Evolutionary conservation across 306 rosid species (phyloP), one percentile per base, ranked within the genome.

Genomic region (Corylus heterophylla): DNA sequence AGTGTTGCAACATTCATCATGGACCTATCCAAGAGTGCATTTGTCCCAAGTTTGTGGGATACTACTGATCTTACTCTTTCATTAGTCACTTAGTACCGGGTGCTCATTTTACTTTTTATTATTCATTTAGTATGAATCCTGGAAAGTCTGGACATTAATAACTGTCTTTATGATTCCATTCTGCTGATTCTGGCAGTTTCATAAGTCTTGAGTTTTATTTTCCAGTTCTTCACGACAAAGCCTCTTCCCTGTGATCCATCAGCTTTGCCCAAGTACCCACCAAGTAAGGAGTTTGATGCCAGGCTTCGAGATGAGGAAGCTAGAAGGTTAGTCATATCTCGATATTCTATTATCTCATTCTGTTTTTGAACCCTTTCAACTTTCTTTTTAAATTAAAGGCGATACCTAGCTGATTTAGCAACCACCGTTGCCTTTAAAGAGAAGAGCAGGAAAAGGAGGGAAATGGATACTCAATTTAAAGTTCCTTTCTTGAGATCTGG

Each of bases 271-370:
- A 89, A 87, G 80, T 90, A 90, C 76, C 93, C 94, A 61, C 97
- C 98, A 0, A 90, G 92, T 88, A 94, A 94, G 89, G 98, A 94
- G 89, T 86, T 92, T 74, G 93, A 90, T 90, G 91, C 83, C 71
- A 90, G 87, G 83, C 81, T 85, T 73, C 89, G 89, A 63, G 89
- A 94, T 1, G 94, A 90, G 85, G 95, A 91, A 85, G 83, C 88
- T 56, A 88, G 86, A 88, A 90, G 98, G 98, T 94, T 83, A 75
- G 75, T 45, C 50, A 75, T 78, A 81, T 78, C 42, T 50, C 9
- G 10, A 69, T 71, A 22, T 74, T 45, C 74, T 75, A 59, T 74
- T 73, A 63, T 58, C 39, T 5, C 42, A 78, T 63, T 63, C 45
- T 45, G 75, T 70, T 81, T 16, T 54, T 16, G 8, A 37, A 51